Evolutionary conservation across 2,329 filamentous ascomycete genomes (phyloP).

Genomic region (Cytospora piceae): DNA sequence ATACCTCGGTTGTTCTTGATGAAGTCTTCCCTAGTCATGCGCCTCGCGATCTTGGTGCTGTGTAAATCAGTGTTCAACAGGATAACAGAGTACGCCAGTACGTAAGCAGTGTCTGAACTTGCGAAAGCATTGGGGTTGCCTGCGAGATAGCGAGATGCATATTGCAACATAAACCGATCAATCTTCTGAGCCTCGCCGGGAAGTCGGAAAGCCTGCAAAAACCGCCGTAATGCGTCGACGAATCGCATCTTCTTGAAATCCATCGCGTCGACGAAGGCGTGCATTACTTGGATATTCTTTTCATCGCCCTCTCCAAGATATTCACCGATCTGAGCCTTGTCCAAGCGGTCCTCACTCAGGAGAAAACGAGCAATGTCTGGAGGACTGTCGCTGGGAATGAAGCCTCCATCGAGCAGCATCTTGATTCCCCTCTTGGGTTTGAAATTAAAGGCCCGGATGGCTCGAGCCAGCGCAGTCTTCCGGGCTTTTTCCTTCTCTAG

Average conservation of each 20-base stretch:
- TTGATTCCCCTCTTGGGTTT: slow-evolving; percentile 96
- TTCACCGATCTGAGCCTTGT: slow-evolving; percentile 92
- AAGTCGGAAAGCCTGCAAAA: slow-evolving; percentile 91
- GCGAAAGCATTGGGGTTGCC: slow-evolving; percentile 97
- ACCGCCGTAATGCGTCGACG: slow-evolving; percentile 87
- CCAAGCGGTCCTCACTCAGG: slow-evolving; percentile 77
- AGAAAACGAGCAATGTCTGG: slow-evolving; percentile 86
- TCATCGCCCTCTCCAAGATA: slow-evolving; percentile 92
- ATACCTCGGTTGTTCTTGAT: slow-evolving; percentile 99
- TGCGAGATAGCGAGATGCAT: slow-evolving; percentile 91
- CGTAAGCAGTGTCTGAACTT: slow-evolving; percentile 96
- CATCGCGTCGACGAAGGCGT: slow-evolving; percentile 95
- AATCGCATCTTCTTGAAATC: slow-evolving; percentile 91
- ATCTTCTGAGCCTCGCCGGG: slow-evolving; percentile 98
- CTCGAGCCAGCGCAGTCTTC: slow-evolving; percentile 90
- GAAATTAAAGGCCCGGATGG: slow-evolving; percentile 92
- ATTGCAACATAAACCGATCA: slow-evolving; percentile 99
- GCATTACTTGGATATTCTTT: slow-evolving; percentile 96
- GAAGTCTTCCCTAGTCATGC: slow-evolving; percentile 97
- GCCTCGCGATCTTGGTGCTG: slow-evolving; percentile 78
- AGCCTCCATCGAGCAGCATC: slow-evolving; percentile 78
- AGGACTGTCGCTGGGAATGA: slow-evolving; percentile 79
- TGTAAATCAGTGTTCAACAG: slow-evolving; percentile 96
- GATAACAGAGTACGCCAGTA: slow-evolving; percentile 94
- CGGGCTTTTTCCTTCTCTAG: slow-evolving; percentile 93